Evolutionary conservation across 192 early-diverging fungal genomes (phyloP), one percentile per base, ranked within the genome.

Genomic region (Coemansia sp.): DNA sequence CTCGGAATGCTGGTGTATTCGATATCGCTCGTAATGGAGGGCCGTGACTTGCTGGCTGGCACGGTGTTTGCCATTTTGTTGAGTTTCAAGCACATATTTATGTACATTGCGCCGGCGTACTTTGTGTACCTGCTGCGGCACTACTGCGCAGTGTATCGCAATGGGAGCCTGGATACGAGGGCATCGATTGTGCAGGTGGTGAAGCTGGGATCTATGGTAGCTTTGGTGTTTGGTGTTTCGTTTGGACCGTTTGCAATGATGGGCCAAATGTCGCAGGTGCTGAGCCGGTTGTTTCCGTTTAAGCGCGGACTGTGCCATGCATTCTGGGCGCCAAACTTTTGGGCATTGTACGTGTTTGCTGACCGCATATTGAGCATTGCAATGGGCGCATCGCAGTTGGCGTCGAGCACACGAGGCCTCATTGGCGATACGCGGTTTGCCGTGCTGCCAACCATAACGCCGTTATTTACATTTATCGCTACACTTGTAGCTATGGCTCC

Each of bases 1-100:
- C 93, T 91, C 59, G 96, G 96, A 6, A 85, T 98, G 26, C 81
- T 94, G 53, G 67, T 97, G 23, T 83, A 88, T 26, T 93, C 93
- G 11, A 74, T 97, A 8, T 85, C 84, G 6, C 84, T 90, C 57
- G 86, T 91, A 6, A 82, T 85, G 55, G 84, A 90, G 82, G 90
- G 84, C 47, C 71, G 64, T 45, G 65, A 71, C 59, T 43, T 81
- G 55, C 59, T 64, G 6, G 69, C 86, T 1, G 96, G 88, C 11
- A 72, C 87, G 12, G 56, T 88, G 62, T 98, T 97, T 87, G 93
- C 96, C 7, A 83, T 84, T 4, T 74, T 97, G 38, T 75, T 98
- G 66, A 95, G 96, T 84, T 96, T 97, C 74, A 98, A 98, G 83
- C 96, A 98, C 61, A 97, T 98, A 41, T 98, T 91, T 72, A 82